These are phyloP conservation scores for Lichtheimia hyalospora DNA, from an alignment of 371 early-diverging fungal species.

Conservation along the genomic window DNA sequence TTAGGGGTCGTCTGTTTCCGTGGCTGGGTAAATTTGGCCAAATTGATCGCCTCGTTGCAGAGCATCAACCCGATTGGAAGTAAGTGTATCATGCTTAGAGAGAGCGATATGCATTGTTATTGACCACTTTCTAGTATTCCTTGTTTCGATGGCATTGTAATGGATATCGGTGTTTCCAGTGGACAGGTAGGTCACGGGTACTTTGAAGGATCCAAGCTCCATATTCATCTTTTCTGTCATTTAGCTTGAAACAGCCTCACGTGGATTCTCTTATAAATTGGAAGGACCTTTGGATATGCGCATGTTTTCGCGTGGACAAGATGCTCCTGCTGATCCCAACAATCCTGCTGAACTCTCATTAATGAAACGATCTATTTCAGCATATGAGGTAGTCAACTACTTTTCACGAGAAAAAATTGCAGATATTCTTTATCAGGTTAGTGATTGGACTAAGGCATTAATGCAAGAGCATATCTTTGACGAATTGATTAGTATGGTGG, in stretches of 20 bases:
- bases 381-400: constrained; percentile 52
- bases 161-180: constrained; percentile 76
- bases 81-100: too few species aligned
- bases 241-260: constrained; percentile 57
- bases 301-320: constrained; percentile 52
- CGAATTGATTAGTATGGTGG: constrained; percentile 42
- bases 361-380: constrained; percentile 46
- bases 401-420: constrained; percentile 59
- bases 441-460: not conserved
- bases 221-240: not conserved
- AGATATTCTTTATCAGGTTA: constrained; percentile 61
- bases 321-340: not conserved
- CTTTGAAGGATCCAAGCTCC: not conserved
- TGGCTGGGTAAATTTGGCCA: constrained; percentile 60
- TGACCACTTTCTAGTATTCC: constrained; percentile 24
- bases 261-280: constrained; percentile 70
- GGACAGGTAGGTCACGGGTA: constrained; percentile 35
- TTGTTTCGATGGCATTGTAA: constrained; percentile 68
- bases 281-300: constrained; percentile 76
- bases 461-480: not conserved
- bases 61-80: constrained; percentile 18
- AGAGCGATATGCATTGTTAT: not conserved
- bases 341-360: constrained; percentile 20
- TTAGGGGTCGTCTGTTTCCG: constrained; percentile 46
- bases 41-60: constrained; percentile 21